Percentiles rank a stretch among this genome's conserved stretches.
These are phyloP conservation scores for Cladosporium sphaerospermum DNA, from an alignment of 2,329 filamentous ascomycete genomes.

Conservation along the genomic window DNA sequence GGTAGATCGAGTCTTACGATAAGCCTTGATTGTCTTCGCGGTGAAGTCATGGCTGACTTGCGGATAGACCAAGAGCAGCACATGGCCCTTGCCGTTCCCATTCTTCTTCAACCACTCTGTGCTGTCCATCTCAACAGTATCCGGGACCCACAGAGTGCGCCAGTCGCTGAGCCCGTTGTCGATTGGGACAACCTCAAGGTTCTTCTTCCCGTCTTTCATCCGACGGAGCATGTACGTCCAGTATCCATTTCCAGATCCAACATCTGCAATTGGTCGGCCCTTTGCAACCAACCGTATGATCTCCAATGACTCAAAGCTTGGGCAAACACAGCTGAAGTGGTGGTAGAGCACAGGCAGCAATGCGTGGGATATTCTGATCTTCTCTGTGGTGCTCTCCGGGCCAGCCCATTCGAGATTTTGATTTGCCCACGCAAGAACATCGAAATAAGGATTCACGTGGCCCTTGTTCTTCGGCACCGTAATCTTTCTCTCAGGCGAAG, in stretches of 20 bases:
- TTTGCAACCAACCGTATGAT: constrained; percentile 52
- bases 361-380: constrained; percentile 56
- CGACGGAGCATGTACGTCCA: constrained; percentile 66
- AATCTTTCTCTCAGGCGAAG: constrained; percentile 31
- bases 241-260: constrained; percentile 69
- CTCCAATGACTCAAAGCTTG: constrained; percentile 59
- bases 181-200: constrained; percentile 48
- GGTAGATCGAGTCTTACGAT: constrained; percentile 30
- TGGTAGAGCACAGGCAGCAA: constrained; percentile 69
- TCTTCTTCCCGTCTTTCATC: constrained; percentile 42
- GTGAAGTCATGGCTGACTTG: constrained; percentile 65
- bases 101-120: constrained; percentile 50
- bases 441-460: constrained; percentile 59
- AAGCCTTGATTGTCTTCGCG: constrained; percentile 53
- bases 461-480: constrained; percentile 37
- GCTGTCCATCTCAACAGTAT: constrained; percentile 60
- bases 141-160: constrained; percentile 61
- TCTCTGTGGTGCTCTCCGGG: constrained; percentile 47
- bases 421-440: constrained; percentile 62
- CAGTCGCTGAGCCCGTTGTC: constrained; percentile 65
- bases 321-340: constrained; percentile 69
- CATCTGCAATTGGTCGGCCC: constrained; percentile 53
- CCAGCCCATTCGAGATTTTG: constrained; percentile 60
- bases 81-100: constrained; percentile 46
- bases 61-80: constrained; percentile 67